phyloP scores from a whole-genome alignment of 2,329 filamentous ascomycete genomes.

The Colletotrichum spaethianum region DNA sequence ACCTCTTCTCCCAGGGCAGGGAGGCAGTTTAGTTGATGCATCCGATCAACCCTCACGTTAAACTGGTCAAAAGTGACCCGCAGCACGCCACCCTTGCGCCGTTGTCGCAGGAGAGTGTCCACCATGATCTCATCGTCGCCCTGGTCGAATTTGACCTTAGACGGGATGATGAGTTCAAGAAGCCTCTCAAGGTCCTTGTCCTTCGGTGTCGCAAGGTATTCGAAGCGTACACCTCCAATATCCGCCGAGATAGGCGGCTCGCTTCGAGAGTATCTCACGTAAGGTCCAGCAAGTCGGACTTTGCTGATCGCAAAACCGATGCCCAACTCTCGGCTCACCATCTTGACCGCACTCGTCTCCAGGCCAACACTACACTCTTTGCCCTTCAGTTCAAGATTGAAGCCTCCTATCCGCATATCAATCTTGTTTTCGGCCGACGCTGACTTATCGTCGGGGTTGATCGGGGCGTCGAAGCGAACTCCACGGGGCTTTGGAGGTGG shows the following conservation, averaged over 20 bases:
- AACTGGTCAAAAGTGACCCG: conserved; percentile 77
- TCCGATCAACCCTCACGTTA: conserved; percentile 72
- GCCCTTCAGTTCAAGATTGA: conserved; percentile 82
- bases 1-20: conserved; percentile 83
- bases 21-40: conserved; percentile 77
- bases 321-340: conserved; percentile 81
- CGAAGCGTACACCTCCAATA: conserved; percentile 76
- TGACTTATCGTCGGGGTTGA: conserved; percentile 63
- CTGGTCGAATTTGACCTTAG: conserved; percentile 88
- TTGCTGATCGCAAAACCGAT: conserved; percentile 82
- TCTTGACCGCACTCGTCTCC: conserved; percentile 85
- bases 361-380: conserved; percentile 81
- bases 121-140: conserved; percentile 94
- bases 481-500: conserved; percentile 64
- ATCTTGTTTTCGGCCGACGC: conserved; percentile 73
- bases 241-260: conserved; percentile 75
- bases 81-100: conserved; percentile 87
- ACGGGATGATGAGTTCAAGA: conserved; percentile 89
- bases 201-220: conserved; percentile 81
- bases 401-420: conserved; percentile 82
- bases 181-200: conserved; percentile 86
- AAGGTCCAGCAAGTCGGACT: conserved; percentile 81
- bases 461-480: conserved; percentile 71
- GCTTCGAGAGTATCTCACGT: conserved; percentile 65
- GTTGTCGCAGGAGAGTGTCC: conserved; percentile 88